Evolutionary conservation across 495 filamentous ascomycete genomes (phyloP).

Genomic region (Jackrogersella multiformis): DNA sequence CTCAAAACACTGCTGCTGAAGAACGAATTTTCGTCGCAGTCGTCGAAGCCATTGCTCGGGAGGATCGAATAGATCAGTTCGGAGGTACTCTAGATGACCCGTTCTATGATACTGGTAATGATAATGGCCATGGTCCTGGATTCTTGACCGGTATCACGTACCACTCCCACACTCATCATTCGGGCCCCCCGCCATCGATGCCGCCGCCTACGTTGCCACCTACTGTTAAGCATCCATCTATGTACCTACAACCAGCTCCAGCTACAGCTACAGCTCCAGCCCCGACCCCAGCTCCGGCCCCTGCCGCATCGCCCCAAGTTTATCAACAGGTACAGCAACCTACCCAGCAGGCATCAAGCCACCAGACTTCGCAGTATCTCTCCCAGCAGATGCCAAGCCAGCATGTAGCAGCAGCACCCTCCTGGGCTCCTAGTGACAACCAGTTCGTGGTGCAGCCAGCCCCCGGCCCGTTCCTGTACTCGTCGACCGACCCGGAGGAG

Average conservation of each 20-base stretch:
- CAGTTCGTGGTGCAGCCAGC: conserved; percentile 9
- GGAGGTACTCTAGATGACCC: conserved; percentile 19
- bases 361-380: background rate
- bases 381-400: background rate
- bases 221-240: background rate
- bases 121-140: background rate
- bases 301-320: background rate
- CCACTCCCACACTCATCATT: background rate
- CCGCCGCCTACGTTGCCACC: too few species aligned
- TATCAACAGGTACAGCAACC: background rate
- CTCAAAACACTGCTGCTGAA: conserved; percentile 16
- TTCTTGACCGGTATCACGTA: background rate
- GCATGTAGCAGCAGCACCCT: background rate
- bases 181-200: too few species aligned
- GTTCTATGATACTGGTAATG: conserved; percentile 14
- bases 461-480: conserved; percentile 35
- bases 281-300: background rate
- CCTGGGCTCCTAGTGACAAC: background rate
- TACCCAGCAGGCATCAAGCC: background rate
- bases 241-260: background rate
- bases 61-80: background rate
- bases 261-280: background rate
- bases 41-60: background rate
- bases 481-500: conserved; percentile 14
- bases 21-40: conserved; percentile 3